phyloP scores from a whole-genome alignment of 345 rosid species.

The Barbarea vulgaris region DNA sequence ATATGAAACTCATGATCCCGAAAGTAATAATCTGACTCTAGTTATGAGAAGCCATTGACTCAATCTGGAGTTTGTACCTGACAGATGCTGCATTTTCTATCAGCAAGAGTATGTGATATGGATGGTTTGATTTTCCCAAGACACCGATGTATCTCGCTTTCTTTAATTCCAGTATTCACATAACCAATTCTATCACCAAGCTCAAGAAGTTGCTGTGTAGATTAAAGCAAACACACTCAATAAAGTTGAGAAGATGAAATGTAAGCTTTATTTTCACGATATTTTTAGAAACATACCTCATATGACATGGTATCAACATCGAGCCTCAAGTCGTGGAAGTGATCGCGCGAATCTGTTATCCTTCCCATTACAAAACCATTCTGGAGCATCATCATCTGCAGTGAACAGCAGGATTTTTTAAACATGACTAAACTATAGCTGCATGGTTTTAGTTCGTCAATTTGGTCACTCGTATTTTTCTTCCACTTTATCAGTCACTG shows the following conservation, averaged over 20 bases:
- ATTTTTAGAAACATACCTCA: slow-evolving; percentile 41
- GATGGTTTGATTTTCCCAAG: slow-evolving; percentile 61
- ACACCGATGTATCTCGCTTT: slow-evolving; percentile 69
- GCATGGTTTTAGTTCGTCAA: slow-evolving; percentile 18
- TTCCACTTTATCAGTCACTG: not conserved
- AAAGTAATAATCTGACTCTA: not conserved
- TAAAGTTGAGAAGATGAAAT: slow-evolving; percentile 10
- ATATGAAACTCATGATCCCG: not conserved
- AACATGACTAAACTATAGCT: slow-evolving; percentile 4
- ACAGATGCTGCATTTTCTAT: slow-evolving; percentile 83
- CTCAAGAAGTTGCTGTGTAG: slow-evolving; percentile 74
- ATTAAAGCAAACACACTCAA: slow-evolving; percentile 11
- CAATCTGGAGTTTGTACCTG: slow-evolving; percentile 53
- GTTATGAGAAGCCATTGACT: not conserved
- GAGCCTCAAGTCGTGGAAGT: slow-evolving; percentile 45
- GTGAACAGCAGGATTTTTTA: not conserved
- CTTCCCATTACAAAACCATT: slow-evolving; percentile 46
- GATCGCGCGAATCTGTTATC: slow-evolving; percentile 36
- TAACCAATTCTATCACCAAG: slow-evolving; percentile 88
- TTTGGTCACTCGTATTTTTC: not conserved
- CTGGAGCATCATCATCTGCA: slow-evolving; percentile 46
- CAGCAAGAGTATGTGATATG: slow-evolving; percentile 46
- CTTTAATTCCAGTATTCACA: slow-evolving; percentile 81
- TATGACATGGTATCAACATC: slow-evolving; percentile 52
- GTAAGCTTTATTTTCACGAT: not conserved